Evolutionary conservation across 139 green algal genomes (phyloP), one percentile per base, ranked within the genome.

Genomic region (Picochlorum costavermella): DNA sequence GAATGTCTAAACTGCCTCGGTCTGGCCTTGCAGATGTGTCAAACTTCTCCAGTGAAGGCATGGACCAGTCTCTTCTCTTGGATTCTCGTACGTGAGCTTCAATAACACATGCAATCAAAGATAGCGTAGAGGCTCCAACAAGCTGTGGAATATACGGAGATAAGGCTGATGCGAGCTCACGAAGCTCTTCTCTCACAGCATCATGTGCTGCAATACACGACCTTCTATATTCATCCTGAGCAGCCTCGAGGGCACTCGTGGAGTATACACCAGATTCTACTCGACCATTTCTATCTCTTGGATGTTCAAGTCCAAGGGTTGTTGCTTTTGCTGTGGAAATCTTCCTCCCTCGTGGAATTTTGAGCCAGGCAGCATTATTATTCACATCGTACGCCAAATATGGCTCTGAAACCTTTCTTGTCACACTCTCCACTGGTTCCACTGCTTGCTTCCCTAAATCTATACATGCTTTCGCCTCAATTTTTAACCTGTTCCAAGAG

Each of bases 281-380:
- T 68, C 65, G 66, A 56, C 77, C 77, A 13, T 77, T 77, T 43
- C 77, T 67, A 64, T 84, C 74, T 17, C 43, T 51, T 6, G 77
- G 77, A 55, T 84, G 77, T 2, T 36, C 6, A 26, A 80, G 30
- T 2, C 60, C 70, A 36, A 72, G n/a, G 20, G 36, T 20, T 30
- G 28, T 3, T 3, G 48, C 45, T 25, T 29, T 33, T 17, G 12
- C 20, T 30, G 25, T 25, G 16, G 40, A 29, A 30, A 77, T 64
- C 36, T 69, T 48, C n/a, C 48, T 68, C 20, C 43, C 60, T 55
- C 50, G 50, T 23, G 25, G 44, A 2, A 79, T 13, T 13, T 59
- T 63, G 28, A 84, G n/a, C 78, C 78, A 84, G 1, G 77, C 46
- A 14, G 75, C 71, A 44, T 79, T 80, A 70, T 84, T 84, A 55